Base-by-base conservation (phyloP, 106 monocot genomes). In the Platanthera guangdongensis region DNA sequence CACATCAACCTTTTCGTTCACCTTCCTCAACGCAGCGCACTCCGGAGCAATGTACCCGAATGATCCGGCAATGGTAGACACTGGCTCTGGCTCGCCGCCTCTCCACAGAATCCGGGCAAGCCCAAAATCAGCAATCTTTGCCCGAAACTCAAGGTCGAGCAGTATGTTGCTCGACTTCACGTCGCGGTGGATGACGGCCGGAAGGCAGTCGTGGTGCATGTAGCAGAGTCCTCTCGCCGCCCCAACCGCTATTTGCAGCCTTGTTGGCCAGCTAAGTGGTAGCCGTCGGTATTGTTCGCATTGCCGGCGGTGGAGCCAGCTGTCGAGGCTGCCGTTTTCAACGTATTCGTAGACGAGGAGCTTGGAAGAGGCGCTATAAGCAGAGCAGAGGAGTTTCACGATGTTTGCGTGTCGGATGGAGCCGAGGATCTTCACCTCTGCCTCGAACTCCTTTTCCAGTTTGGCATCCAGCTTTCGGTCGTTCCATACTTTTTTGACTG, bases 331-430 rank as follows among this genome's bases (percentile, higher is more conserved):
- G 13, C 92, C 86, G 46, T 95, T 92, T 50, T 77, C 70, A 84
- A 92, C 81, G 88, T 88, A 88, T 78, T 95, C 92, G 85, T 92
- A 95, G 32, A 95, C 92, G 4, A 95, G 78, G 16, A 92, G 82
- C 83, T 90, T 90, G 55, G 88, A 76, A 16, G 86, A 83, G 0
- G 57, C 7, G 60, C 85, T 68, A 0, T 92, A 88, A 57, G 90
- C 70, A 85, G 80, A 92, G 71, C 88, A 90, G 13, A 87, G 73
- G 11, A 95, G 87, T 78, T 90, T 90, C 14, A 95, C 83, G 30
- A 95, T 92, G 78, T 92, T 90, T 12, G 63, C 21, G 72, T 95
- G 95, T 13, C 82, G 74, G 13, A 90, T 76, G 15, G 85, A 80
- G 13, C 82, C 79, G 18, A 90, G 76, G 8, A 90, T 83, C 7